These are phyloP conservation scores for Leptodermis oblonga DNA, from an alignment of 257 asterid genomes.

Conservation along the genomic window DNA sequence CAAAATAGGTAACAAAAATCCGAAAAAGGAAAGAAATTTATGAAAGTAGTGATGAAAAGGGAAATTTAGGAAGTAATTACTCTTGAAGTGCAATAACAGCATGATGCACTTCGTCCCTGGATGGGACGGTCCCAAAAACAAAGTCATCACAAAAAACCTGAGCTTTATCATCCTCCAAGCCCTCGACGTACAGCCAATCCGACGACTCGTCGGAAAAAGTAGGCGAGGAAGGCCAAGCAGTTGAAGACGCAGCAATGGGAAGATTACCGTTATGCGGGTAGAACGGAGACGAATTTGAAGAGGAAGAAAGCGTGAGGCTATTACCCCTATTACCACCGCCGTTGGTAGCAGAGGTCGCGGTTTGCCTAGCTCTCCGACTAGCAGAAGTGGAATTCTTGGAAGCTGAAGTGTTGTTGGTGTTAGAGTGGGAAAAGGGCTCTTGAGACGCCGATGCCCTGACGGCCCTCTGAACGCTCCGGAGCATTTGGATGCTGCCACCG, in stretches of 20 bases:
- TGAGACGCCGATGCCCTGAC: constrained; percentile 37
- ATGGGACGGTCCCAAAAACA: constrained; percentile 59
- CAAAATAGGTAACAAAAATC: neutral
- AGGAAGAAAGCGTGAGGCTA: constrained; percentile 27
- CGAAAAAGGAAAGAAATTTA: neutral
- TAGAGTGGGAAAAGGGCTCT: constrained; percentile 38
- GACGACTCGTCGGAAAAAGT: constrained; percentile 31
- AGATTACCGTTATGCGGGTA: constrained; percentile 20
- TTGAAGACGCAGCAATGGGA: constrained; percentile 25
- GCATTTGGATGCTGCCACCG: constrained; percentile 35
- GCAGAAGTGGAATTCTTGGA: constrained; percentile 1
- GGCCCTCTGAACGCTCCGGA: constrained; percentile 46
- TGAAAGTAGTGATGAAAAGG: neutral
- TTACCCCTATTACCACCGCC: constrained; percentile 5
- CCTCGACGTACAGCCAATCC: constrained; percentile 58
- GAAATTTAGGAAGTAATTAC: constrained; percentile 35
- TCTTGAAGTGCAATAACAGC: constrained; percentile 68
- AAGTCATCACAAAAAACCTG: constrained; percentile 31
- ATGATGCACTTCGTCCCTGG: constrained; percentile 51
- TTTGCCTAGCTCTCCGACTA: neutral
- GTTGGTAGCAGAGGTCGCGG: neutral
- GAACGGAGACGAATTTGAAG: constrained; percentile 22
- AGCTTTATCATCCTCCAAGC: constrained; percentile 25
- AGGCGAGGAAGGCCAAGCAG: constrained; percentile 31
- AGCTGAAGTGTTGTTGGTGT: constrained; percentile 6